Percentiles rank a stretch among this genome's conserved stretches.
These are phyloP conservation scores for Phalaenopsis hybrid DNA, from an alignment of 116 monocot genomes.

Conservation along the genomic window DNA sequence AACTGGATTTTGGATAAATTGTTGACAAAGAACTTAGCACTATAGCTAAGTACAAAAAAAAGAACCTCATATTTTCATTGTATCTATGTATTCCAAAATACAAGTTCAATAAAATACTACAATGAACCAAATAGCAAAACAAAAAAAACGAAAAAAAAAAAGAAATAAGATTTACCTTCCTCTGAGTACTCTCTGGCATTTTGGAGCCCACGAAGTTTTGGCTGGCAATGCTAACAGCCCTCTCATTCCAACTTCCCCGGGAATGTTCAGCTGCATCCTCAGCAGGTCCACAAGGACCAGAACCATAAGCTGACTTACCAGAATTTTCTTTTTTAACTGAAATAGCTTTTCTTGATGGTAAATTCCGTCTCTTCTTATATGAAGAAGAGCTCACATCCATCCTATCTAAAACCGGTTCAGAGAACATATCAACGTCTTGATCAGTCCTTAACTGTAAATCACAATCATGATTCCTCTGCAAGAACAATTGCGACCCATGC, in stretches of 20 bases:
- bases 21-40: neutral
- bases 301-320: constrained; percentile 27
- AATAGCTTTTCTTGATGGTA: constrained; percentile 45
- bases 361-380: constrained; percentile 36
- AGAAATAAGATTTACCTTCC: constrained; percentile 48
- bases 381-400: constrained; percentile 18
- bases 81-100: neutral
- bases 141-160: neutral
- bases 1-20: neutral
- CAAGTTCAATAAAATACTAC: neutral
- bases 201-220: constrained; percentile 25
- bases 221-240: constrained; percentile 19
- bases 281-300: constrained; percentile 36
- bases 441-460: constrained; percentile 19
- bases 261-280: constrained; percentile 43
- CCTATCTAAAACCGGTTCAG: constrained; percentile 24
- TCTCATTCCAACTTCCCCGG: constrained; percentile 59
- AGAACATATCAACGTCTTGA: constrained; percentile 20
- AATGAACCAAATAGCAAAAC: neutral
- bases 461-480: constrained; percentile 29
- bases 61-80: neutral
- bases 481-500: constrained; percentile 13
- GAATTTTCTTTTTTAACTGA: constrained; percentile 21
- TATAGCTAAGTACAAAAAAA: neutral
- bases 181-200: constrained; percentile 62